phyloP scores from a whole-genome alignment of 2,329 filamentous ascomycete species.

The Metarhizium guizhouense region DNA sequence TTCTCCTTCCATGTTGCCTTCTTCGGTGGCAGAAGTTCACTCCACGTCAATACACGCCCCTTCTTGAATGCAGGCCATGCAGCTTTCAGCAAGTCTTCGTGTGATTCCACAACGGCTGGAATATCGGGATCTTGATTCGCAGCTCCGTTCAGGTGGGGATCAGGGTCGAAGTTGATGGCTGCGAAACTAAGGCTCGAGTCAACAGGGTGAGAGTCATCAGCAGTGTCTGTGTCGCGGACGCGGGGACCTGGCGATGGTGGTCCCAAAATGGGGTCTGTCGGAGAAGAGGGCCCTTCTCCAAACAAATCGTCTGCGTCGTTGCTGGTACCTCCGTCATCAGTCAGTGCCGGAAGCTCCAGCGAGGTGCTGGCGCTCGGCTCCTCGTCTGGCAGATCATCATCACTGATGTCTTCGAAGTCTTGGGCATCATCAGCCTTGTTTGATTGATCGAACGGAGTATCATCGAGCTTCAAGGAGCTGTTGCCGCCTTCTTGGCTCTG shows the following conservation, averaged over 20 bases:
- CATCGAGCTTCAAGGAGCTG: constrained; percentile 33
- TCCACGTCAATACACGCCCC: constrained; percentile 67
- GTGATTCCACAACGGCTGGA: constrained; percentile 62
- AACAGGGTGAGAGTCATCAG: constrained; percentile 23
- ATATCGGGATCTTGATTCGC: constrained; percentile 53
- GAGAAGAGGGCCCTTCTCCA: constrained; percentile 49
- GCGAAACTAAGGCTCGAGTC: constrained; percentile 26
- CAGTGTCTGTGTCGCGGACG: constrained; percentile 29
- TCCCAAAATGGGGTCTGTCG: constrained; percentile 31
- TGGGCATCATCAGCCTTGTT: constrained; percentile 89
- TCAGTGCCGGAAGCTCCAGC: constrained; percentile 42
- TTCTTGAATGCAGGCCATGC: constrained; percentile 76
- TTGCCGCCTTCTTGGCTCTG: constrained; percentile 30
- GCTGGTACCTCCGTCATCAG: constrained; percentile 51
- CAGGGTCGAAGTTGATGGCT: constrained; percentile 40
- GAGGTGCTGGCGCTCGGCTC: constrained; percentile 38
- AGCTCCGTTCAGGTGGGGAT: constrained; percentile 30
- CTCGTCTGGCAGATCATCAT: constrained; percentile 83
- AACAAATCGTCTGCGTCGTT: constrained; percentile 61
- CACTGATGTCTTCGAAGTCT: constrained; percentile 84
- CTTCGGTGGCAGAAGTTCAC: constrained; percentile 74
- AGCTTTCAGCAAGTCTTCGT: constrained; percentile 67
- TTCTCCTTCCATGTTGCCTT: constrained; percentile 72
- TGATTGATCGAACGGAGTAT: constrained; percentile 45
- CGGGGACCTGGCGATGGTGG: constrained; percentile 36